These are phyloP conservation scores for Daedalea quercina DNA, from an alignment of 768 basidiomycete genomes.

Conservation along the genomic window DNA sequence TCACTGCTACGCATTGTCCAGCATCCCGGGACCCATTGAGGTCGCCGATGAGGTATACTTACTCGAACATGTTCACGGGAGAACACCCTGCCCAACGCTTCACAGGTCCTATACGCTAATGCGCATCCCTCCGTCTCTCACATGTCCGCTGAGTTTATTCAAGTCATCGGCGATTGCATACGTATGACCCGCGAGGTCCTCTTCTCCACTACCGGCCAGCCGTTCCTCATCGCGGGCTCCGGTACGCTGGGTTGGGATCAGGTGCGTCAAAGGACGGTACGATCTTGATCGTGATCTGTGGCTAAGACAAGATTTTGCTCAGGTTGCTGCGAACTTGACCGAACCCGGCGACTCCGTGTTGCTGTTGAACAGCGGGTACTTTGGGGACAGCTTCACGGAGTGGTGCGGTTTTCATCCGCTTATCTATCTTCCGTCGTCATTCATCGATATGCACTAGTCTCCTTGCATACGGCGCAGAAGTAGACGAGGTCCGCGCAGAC, in stretches of 20 bases:
- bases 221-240: constrained; percentile 89
- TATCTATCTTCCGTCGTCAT: too few relatives aligned
- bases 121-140: constrained; percentile 89
- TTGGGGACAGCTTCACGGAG: constrained; percentile 85
- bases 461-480: constrained; percentile 82
- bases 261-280: constrained; percentile 28
- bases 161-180: constrained; percentile 84
- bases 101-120: constrained; percentile 83
- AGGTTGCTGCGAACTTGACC: constrained; percentile 87
- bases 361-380: constrained; percentile 89
- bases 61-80: neutral
- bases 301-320: neutral
- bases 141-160: constrained; percentile 81
- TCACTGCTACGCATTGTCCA: constrained; percentile 17
- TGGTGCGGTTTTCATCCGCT: too few relatives aligned
- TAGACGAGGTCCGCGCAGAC: constrained; percentile 75
- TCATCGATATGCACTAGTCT: too few relatives aligned
- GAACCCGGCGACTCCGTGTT: constrained; percentile 72
- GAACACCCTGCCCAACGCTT: neutral
- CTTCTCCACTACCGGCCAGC: constrained; percentile 73
- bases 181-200: constrained; percentile 78
- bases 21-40: constrained; percentile 52
- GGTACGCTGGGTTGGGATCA: constrained; percentile 98
- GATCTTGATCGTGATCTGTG: neutral
- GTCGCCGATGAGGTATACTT: constrained; percentile 46